Evolutionary conservation across 257 asterid genomes (phyloP).

Genomic region (Paraleonurus japonicus): DNA sequence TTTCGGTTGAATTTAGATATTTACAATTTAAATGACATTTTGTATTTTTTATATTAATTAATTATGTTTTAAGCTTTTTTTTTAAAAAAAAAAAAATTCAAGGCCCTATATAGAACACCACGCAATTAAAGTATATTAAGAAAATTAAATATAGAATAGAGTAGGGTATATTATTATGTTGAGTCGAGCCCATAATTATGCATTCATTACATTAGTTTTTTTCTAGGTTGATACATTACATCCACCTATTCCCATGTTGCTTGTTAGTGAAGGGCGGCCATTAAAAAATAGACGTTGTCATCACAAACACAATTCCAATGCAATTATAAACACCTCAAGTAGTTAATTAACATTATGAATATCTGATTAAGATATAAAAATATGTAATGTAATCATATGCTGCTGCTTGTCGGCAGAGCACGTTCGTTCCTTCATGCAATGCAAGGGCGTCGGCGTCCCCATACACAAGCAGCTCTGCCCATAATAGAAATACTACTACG

Average conservation of each 20-base stretch:
- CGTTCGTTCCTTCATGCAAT: constrained; percentile 39
- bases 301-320: background rate
- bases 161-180: background rate
- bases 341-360: background rate
- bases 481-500: constrained; percentile 21
- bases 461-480: constrained; percentile 25
- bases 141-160: too few relatives aligned
- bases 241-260: constrained; percentile 18
- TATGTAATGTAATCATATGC: too few relatives aligned
- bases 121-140: too few relatives aligned
- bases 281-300: constrained; percentile 4
- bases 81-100: too few relatives aligned
- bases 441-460: too few relatives aligned
- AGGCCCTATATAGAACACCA: too few relatives aligned
- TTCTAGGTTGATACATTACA: background rate
- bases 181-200: constrained; percentile 12
- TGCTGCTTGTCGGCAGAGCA: constrained; percentile 63
- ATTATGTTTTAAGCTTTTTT: too few relatives aligned
- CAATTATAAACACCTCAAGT: background rate
- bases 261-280: background rate
- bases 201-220: constrained; percentile 12
- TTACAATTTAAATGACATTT: too few relatives aligned
- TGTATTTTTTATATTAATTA: too few relatives aligned
- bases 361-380: background rate
- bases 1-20: too few relatives aligned